Conservation (phyloP, 2,329 filamentous ascomycete species). For the Coniochaeta sp. region DNA sequence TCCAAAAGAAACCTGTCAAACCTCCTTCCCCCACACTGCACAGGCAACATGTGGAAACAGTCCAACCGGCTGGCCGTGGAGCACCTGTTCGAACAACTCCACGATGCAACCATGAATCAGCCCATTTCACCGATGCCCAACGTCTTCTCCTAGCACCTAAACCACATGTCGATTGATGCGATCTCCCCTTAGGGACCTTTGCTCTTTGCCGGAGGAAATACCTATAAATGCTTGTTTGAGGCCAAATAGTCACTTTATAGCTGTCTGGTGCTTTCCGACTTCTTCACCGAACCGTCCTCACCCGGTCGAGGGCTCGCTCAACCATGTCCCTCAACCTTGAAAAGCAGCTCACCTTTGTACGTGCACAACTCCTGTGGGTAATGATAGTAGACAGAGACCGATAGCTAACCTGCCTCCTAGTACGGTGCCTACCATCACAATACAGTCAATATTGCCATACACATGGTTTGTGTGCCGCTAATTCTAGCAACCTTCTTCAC, state of each 20-base stretch:
- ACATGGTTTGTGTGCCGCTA: conserved; percentile 71
- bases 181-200: background rate
- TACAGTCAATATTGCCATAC: conserved; percentile 67
- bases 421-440: conserved; percentile 82
- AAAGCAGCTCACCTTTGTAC: conserved; percentile 74
- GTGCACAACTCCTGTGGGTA: conserved; percentile 19
- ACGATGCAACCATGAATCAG: background rate
- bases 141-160: background rate
- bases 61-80: background rate
- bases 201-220: background rate
- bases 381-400: background rate
- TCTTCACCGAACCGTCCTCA: background rate
- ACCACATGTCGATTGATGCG: background rate
- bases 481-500: conserved; percentile 62
- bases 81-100: background rate
- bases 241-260: background rate
- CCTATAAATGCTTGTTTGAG: background rate
- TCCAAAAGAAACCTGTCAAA: background rate
- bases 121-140: background rate
- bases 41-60: background rate
- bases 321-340: conserved; percentile 68
- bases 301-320: background rate
- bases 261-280: background rate
- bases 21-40: background rate
- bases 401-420: conserved; percentile 31